These are phyloP conservation scores for Ambrosiella xylebori DNA, from an alignment of 2,329 filamentous ascomycete species.

Conservation along the genomic window DNA sequence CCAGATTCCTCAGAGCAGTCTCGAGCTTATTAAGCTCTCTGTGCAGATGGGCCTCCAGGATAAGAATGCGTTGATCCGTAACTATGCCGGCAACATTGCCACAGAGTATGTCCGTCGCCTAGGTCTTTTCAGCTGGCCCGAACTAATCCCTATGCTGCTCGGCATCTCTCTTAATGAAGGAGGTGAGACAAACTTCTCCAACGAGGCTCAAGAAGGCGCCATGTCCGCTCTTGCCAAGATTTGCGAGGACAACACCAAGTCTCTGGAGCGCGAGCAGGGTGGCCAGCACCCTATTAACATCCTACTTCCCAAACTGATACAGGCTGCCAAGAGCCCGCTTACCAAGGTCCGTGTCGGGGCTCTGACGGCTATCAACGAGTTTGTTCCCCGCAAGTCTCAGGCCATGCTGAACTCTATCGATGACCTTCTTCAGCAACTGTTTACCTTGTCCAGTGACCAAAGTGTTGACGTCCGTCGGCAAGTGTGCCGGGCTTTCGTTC, in stretches of 20 bases:
- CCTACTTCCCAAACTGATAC: conserved; percentile 77
- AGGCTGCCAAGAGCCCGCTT: conserved; percentile 62
- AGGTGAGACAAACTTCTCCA: conserved; percentile 39
- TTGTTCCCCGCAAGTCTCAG: conserved; percentile 69
- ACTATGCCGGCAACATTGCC: conserved; percentile 80
- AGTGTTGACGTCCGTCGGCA: conserved; percentile 74
- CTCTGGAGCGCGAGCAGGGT: conserved; percentile 73
- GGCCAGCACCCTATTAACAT: conserved; percentile 76
- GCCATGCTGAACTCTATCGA: conserved; percentile 70
- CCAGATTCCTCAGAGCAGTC: conserved; percentile 53
- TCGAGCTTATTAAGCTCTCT: conserved; percentile 62
- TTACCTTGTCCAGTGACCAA: conserved; percentile 59
- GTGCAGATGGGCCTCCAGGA: conserved; percentile 70
- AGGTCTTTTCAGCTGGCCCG: conserved; percentile 78
- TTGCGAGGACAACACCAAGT: conserved; percentile 84
- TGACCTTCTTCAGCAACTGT: conserved; percentile 64
- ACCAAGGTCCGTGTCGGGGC: conserved; percentile 66
- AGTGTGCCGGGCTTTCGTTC: conserved; percentile 84
- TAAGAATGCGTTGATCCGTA: conserved; percentile 64
- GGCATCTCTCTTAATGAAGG: conserved; percentile 56
- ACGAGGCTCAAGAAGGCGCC: conserved; percentile 72
- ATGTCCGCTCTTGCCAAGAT: conserved; percentile 90
- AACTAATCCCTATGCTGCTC: conserved; percentile 70
- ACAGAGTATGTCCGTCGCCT: conserved; percentile 77
- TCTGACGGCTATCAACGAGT: conserved; percentile 75